Conservation (phyloP, 2,329 filamentous ascomycete genomes). For the Hymenoscyphus salicellus region DNA sequence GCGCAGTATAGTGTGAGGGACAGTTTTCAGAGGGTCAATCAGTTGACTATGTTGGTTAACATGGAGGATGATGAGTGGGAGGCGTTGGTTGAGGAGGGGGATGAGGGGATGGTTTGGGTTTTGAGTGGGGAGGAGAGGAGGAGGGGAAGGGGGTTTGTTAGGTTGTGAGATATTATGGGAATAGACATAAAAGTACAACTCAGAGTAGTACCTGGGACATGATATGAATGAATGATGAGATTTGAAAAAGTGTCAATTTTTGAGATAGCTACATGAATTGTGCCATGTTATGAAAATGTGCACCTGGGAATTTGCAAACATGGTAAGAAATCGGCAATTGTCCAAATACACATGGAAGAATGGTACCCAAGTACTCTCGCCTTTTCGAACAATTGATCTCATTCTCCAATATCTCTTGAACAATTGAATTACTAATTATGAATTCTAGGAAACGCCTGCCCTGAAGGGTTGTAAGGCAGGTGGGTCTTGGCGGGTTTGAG, state of each 20-base stretch:
- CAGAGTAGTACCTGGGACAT: background rate
- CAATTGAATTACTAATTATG: too few species aligned
- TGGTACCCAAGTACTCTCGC: too few species aligned
- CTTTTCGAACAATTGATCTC: too few species aligned
- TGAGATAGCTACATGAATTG: too few species aligned
- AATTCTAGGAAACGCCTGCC: too few species aligned
- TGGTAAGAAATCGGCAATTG: too few species aligned
- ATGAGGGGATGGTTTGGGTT: slow-evolving; percentile 64
- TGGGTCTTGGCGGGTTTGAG: slow-evolving; percentile 1
- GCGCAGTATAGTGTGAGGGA: slow-evolving; percentile 75
- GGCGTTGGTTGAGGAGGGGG: slow-evolving; percentile 56
- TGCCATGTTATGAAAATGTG: background rate
- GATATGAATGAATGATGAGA: background rate
- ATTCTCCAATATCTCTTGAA: too few species aligned
- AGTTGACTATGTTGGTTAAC: slow-evolving; percentile 82
- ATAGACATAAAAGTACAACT: background rate
- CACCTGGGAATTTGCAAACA: background rate
- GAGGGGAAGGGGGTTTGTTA: slow-evolving; percentile 67
- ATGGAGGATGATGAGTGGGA: slow-evolving; percentile 98
- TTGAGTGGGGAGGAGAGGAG: slow-evolving; percentile 70
- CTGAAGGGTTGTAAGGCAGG: background rate
- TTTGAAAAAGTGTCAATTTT: background rate
- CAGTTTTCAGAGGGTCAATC: slow-evolving; percentile 69
- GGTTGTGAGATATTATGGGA: slow-evolving; percentile 7
- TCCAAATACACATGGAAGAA: too few species aligned